Evolutionary conservation across 345 rosid genomes (phyloP).

Genomic region (Linum usitatissimum): DNA sequence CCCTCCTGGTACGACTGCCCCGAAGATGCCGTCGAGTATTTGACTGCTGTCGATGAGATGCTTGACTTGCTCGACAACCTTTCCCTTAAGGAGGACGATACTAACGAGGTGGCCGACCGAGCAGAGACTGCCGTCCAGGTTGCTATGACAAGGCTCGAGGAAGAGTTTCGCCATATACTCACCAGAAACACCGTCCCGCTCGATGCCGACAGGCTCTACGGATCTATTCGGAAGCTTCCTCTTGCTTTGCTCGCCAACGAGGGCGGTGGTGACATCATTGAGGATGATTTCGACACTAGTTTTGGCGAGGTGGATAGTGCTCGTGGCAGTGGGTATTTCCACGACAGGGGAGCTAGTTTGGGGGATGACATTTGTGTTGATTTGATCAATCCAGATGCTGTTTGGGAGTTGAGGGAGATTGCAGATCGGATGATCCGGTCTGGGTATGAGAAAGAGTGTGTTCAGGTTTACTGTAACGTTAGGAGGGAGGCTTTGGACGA

Average conservation of each 20-base stretch:
- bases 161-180: conserved; percentile 75
- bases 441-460: conserved; percentile 91
- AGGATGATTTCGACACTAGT: conserved; percentile 49
- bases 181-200: conserved; percentile 72
- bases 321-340: conserved; percentile 43
- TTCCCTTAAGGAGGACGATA: conserved; percentile 32
- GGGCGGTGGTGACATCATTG: conserved; percentile 34
- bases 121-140: conserved; percentile 77
- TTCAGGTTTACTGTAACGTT: conserved; percentile 69
- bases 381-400: conserved; percentile 53
- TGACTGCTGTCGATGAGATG: conserved; percentile 69
- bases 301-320: conserved; percentile 50
- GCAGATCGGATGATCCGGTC: conserved; percentile 82
- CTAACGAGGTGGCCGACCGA: conserved; percentile 49
- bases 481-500: conserved; percentile 82
- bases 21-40: conserved; percentile 51
- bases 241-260: conserved; percentile 46
- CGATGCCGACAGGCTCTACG: conserved; percentile 58
- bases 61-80: conserved; percentile 41
- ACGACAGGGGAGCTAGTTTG: conserved; percentile 79
- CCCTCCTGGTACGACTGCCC: conserved; percentile 61
- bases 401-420: conserved; percentile 59
- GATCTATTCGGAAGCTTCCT: conserved; percentile 73
- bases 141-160: conserved; percentile 88
- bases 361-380: conserved; percentile 73